phyloP scores from a whole-genome alignment of 345 rosid species.

The Angophora floribunda region DNA sequence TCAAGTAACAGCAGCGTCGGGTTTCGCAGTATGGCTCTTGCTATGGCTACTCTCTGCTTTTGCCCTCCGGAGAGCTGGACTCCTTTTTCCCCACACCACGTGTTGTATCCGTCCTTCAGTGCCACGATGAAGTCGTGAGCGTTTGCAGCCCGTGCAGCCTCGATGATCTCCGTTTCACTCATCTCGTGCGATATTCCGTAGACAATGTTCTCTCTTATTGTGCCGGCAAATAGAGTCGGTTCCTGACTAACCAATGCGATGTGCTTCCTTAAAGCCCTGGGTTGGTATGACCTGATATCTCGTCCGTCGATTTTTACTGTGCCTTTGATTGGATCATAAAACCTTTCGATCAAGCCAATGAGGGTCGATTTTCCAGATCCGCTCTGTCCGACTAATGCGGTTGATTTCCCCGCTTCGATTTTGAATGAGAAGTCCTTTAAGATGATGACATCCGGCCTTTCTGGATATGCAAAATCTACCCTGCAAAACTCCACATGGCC shows the following conservation, averaged over 20 bases:
- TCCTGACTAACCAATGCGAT: constrained; percentile 72
- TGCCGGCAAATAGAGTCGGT: constrained; percentile 55
- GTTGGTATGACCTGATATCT: constrained; percentile 34
- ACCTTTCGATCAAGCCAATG: constrained; percentile 43
- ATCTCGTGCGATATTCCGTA: constrained; percentile 25
- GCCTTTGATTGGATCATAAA: constrained; percentile 50
- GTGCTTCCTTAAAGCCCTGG: constrained; percentile 39
- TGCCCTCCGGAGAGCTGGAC: constrained; percentile 64
- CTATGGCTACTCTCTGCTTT: constrained; percentile 60
- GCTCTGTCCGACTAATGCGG: constrained; percentile 64
- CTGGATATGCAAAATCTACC: constrained; percentile 49
- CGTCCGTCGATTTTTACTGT: constrained; percentile 35
- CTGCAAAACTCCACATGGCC: constrained; percentile 35
- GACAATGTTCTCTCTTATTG: constrained; percentile 46
- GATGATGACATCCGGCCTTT: constrained; percentile 37
- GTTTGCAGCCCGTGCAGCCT: constrained; percentile 51
- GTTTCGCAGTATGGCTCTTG: constrained; percentile 48
- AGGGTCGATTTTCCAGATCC: constrained; percentile 72
- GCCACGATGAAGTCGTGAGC: constrained; percentile 57
- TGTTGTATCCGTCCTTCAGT: constrained; percentile 39
- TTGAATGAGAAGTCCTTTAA: constrained; percentile 37
- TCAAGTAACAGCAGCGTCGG: constrained; percentile 40
- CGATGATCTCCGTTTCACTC: constrained; percentile 35
- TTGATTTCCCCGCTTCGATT: constrained; percentile 48
- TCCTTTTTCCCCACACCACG: constrained; percentile 52